A percentile compares a stretch with the other conserved stretches of the same genome.
phyloP scores from a whole-genome alignment of 1,139 yeast species.

The Eremothecium sinecaudum region DNA sequence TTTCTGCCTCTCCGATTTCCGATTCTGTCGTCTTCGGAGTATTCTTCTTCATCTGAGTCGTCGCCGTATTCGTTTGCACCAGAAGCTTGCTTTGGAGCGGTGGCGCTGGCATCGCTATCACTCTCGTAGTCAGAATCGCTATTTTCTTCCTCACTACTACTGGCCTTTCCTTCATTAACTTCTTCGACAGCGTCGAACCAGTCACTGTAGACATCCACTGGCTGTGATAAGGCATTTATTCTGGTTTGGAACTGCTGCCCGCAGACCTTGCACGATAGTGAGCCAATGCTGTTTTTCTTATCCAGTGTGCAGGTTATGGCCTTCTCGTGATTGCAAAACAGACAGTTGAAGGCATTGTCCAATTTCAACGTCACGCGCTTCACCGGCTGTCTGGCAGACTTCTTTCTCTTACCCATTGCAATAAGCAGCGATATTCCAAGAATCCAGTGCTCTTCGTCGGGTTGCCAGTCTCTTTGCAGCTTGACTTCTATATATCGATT shows the following conservation, averaged over 20 bases:
- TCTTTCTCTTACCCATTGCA: constrained; percentile 88
- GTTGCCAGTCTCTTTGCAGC: too few relatives aligned
- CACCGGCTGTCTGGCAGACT: constrained; percentile 73
- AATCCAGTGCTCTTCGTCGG: too few relatives aligned
- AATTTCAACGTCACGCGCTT: constrained; percentile 71
- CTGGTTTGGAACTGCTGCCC: constrained; percentile 91
- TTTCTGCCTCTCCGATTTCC: constrained; percentile 24
- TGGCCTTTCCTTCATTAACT: constrained; percentile 59
- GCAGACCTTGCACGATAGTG: constrained; percentile 81
- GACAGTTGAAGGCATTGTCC: constrained; percentile 80
- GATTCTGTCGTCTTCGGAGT: constrained; percentile 26
- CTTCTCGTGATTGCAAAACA: constrained; percentile 92
- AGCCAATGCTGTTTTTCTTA: constrained; percentile 78
- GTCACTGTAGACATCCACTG: constrained; percentile 91
- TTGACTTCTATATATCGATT: too few relatives aligned
- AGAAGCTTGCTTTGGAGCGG: constrained; percentile 4
- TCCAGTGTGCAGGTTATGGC: constrained; percentile 84
- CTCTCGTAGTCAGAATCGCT: constrained; percentile 29
- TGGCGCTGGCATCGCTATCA: background rate
- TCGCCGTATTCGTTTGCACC: constrained; percentile 6
- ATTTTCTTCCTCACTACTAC: constrained; percentile 29
- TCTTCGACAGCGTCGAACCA: constrained; percentile 99
- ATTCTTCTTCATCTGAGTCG: constrained; percentile 20
- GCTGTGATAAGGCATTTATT: constrained; percentile 53
- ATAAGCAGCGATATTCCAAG: too few relatives aligned